phyloP scores from a whole-genome alignment of 495 filamentous ascomycete species.

The Neurospora tetraspora region DNA sequence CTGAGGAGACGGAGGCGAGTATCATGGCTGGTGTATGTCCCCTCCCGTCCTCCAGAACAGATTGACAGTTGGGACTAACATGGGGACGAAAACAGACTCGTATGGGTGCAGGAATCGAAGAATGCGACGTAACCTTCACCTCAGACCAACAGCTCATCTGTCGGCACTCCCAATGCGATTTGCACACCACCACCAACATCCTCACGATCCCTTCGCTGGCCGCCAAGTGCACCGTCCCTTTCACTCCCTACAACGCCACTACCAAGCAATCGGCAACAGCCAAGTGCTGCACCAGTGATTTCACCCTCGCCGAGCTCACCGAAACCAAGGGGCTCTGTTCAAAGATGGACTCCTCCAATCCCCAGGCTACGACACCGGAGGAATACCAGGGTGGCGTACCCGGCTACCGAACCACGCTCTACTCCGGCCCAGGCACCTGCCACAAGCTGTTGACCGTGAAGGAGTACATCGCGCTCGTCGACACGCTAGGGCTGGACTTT shows the following conservation, averaged over 20 bases:
- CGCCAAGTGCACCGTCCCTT: constrained; percentile 51
- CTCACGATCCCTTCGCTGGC: constrained; percentile 44
- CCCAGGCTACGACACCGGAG: constrained; percentile 39
- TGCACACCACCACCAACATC: constrained; percentile 56
- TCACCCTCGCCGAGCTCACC: constrained; percentile 45
- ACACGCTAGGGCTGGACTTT: constrained; percentile 43
- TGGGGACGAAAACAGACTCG: constrained; percentile 21
- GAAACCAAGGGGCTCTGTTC: constrained; percentile 51
- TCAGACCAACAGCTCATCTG: constrained; percentile 51
- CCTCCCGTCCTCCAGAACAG: background rate
- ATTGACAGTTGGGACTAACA: background rate
- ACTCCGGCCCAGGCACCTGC: constrained; percentile 39
- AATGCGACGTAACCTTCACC: constrained; percentile 57
- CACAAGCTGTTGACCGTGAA: constrained; percentile 41
- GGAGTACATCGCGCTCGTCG: constrained; percentile 43
- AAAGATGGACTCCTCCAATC: constrained; percentile 52
- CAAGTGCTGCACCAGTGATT: constrained; percentile 54
- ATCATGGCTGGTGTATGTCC: constrained; percentile 35
- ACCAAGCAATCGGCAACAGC: constrained; percentile 33
- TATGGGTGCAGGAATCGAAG: constrained; percentile 54
- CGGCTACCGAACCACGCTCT: constrained; percentile 47
- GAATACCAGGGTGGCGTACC: constrained; percentile 45
- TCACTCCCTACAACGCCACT: constrained; percentile 32
- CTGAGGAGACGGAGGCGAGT: constrained; percentile 47
- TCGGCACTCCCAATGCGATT: constrained; percentile 52